phyloP scores from a whole-genome alignment of 768 basidiomycete species.

The Sutorius australiensis region DNA sequence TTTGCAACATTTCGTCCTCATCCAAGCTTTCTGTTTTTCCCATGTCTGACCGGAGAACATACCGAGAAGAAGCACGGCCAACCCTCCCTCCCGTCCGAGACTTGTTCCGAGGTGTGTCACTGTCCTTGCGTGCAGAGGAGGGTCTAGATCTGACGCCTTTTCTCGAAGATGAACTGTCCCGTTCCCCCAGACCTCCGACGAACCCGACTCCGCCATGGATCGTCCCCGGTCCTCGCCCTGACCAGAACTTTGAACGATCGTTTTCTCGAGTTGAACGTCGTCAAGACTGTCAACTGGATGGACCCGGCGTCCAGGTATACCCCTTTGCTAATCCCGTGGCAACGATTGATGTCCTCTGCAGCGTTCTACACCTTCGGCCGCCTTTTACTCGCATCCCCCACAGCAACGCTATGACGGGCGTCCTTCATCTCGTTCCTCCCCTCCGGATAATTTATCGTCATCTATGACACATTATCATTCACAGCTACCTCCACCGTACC shows the following conservation, averaged over 20 bases:
- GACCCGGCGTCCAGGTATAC: constrained; percentile 32
- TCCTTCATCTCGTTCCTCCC: constrained; percentile 13
- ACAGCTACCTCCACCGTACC: constrained; percentile 20
- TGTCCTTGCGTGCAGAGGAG: not conserved
- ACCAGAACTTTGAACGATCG: constrained; percentile 23
- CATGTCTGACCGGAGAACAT: constrained; percentile 27
- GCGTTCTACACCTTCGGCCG: constrained; percentile 20
- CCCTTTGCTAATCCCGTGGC: not conserved
- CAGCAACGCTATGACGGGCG: constrained; percentile 30
- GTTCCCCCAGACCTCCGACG: constrained; percentile 36
- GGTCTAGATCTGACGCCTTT: not conserved
- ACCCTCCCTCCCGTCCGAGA: constrained; percentile 71
- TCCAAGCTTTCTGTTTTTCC: constrained; percentile 19
- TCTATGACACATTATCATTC: constrained; percentile 21
- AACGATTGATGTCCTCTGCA: constrained; percentile 9
- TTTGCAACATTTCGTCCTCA: constrained; percentile 4
- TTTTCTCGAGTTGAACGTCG: constrained; percentile 24
- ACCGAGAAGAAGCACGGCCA: constrained; percentile 39
- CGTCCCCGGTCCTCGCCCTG: constrained; percentile 40
- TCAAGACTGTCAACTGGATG: constrained; percentile 23
- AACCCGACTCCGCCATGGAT: constrained; percentile 41
- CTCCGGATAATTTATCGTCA: constrained; percentile 24
- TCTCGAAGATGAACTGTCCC: constrained; percentile 45
- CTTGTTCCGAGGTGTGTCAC: constrained; percentile 54
- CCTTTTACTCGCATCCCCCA: constrained; percentile 20